phyloP scores from a whole-genome alignment of 257 asterid genomes.

The Ophiorrhiza pumila region DNA sequence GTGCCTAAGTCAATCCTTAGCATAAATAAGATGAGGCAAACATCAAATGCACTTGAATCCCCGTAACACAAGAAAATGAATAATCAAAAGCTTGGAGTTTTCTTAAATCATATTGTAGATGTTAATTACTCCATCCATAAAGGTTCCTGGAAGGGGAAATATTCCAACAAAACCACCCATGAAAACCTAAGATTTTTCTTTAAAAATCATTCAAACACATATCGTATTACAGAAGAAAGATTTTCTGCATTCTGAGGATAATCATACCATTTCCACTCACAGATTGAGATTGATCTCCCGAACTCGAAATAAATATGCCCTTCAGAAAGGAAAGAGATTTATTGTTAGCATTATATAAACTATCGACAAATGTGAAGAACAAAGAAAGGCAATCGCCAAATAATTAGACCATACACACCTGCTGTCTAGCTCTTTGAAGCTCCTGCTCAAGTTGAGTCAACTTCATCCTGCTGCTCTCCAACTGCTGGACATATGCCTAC shows the following conservation, averaged over 20 bases:
- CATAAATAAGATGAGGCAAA: not conserved
- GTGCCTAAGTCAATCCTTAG: not conserved
- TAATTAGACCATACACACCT: slow-evolving; percentile 41
- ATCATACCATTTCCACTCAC: slow-evolving; percentile 83
- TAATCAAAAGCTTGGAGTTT: not conserved
- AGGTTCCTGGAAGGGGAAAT: not conserved
- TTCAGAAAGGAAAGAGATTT: slow-evolving; percentile 31
- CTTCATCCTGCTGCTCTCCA: slow-evolving; percentile 99
- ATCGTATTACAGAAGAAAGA: slow-evolving; percentile 16
- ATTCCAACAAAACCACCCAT: not conserved
- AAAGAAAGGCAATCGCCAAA: slow-evolving; percentile 3
- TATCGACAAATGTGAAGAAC: slow-evolving; percentile 2
- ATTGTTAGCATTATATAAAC: slow-evolving; percentile 5
- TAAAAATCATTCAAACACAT: not conserved
- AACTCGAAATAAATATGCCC: slow-evolving; percentile 95
- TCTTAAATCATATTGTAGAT: not conserved
- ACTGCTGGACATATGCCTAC: slow-evolving; percentile 95
- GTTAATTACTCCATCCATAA: not conserved
- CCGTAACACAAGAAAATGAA: not conserved
- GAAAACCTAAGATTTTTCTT: not conserved
- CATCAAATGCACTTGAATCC: slow-evolving; percentile 1
- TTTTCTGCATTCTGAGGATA: slow-evolving; percentile 25
- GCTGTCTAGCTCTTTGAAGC: slow-evolving; percentile 98
- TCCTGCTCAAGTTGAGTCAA: slow-evolving; percentile 98
- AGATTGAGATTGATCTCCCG: slow-evolving; percentile 95